Conservation (phyloP, 306 rosid genomes). For the Acacia crassicarpa region DNA sequence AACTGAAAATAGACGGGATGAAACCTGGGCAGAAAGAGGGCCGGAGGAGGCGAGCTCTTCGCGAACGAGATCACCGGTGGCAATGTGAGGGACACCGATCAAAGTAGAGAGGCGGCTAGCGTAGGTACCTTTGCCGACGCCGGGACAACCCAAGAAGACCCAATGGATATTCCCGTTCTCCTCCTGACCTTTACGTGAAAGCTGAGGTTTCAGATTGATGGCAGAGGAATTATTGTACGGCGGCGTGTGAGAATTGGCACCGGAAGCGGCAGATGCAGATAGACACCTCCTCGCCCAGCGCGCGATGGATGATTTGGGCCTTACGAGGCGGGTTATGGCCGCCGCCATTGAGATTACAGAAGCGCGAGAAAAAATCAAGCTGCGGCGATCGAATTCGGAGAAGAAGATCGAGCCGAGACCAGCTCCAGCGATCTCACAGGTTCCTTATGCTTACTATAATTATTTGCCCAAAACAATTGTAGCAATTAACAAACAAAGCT, state of each 20-base stretch:
- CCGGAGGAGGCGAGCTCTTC: conserved; percentile 77
- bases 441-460: neutral
- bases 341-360: conserved; percentile 64
- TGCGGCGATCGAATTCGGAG: neutral
- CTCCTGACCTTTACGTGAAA: conserved; percentile 42
- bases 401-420: neutral
- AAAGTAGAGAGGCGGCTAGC: conserved; percentile 81
- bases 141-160: conserved; percentile 88
- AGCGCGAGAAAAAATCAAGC: neutral
- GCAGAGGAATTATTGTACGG: neutral
- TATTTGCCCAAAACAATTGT: neutral
- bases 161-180: conserved; percentile 71
- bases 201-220: conserved; percentile 26
- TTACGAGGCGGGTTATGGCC: conserved; percentile 72
- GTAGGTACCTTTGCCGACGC: conserved; percentile 95
- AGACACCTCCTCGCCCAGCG: conserved; percentile 39
- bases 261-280: conserved; percentile 41
- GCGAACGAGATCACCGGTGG: conserved; percentile 96
- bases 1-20: neutral
- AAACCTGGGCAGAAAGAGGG: conserved; percentile 72
- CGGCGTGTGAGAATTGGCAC: conserved; percentile 31
- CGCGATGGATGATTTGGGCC: conserved; percentile 39
- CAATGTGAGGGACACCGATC: conserved; percentile 91
- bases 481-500: neutral
- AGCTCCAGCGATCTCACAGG: neutral